These are phyloP conservation scores for Dittrichia graveolens DNA, from an alignment of 129 eudicot genomes.

Conservation along the genomic window DNA sequence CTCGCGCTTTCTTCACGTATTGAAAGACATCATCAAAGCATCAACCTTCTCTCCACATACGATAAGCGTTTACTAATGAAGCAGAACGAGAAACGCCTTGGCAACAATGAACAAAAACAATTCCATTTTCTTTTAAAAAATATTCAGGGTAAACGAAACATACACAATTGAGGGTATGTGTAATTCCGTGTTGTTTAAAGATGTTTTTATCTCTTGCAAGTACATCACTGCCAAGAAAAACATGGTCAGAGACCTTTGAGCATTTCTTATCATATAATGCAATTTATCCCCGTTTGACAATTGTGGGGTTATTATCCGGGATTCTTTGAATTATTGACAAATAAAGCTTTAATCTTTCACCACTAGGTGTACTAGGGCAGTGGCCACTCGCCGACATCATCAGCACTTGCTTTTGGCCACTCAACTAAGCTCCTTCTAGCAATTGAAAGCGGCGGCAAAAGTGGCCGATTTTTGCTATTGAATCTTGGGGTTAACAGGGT, in stretches of 20 bases:
- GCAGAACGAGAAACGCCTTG: constrained; percentile 97
- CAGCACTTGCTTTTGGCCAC: constrained; percentile 88
- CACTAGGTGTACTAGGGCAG: constrained; percentile 68
- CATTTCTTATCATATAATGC: constrained; percentile 60
- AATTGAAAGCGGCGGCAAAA: constrained; percentile 67
- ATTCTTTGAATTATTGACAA: constrained; percentile 58
- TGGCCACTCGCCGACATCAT: constrained; percentile 86
- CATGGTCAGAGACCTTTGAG: constrained; percentile 74
- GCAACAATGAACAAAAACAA: constrained; percentile 80
- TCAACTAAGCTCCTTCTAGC: constrained; percentile 79
- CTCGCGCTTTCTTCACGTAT: constrained; percentile 76
- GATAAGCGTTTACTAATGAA: constrained; percentile 80
- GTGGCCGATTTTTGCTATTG: constrained; percentile 53
- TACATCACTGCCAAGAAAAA: constrained; percentile 78
- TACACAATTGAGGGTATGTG: constrained; percentile 83
- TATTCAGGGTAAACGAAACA: constrained; percentile 87
- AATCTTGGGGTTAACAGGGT: constrained; percentile 67
- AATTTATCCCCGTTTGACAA: constrained; percentile 65
- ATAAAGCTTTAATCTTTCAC: constrained; percentile 77
- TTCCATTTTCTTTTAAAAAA: constrained; percentile 71
- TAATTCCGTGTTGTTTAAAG: constrained; percentile 68
- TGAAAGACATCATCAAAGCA: constrained; percentile 87
- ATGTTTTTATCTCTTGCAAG: constrained; percentile 71
- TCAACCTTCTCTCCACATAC: constrained; percentile 90
- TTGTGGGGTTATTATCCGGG: constrained; percentile 51